Percentiles rank a stretch among this genome's conserved stretches.
Conservation (phyloP, 352 stramenopile species). For the Phytophthora pistaciae region DNA sequence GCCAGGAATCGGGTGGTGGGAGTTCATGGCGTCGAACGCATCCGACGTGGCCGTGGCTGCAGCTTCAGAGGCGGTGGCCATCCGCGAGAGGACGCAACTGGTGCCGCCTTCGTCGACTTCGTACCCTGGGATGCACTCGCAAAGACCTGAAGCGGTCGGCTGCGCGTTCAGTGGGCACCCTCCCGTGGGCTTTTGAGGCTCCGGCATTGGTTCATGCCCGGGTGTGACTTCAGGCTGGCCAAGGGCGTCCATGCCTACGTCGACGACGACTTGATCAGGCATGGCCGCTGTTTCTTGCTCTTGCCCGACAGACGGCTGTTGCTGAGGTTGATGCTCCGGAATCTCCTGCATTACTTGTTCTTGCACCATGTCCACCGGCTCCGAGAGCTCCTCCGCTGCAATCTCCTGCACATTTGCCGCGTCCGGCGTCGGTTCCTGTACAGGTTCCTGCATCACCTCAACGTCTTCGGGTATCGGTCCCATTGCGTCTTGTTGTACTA, state of each 20-base stretch:
- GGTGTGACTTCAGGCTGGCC: background rate
- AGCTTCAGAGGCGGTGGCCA: conserved; percentile 23
- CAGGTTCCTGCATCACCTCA: background rate
- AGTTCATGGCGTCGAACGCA: conserved; percentile 24
- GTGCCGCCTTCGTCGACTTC: conserved; percentile 34
- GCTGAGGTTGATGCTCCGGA: conserved; percentile 1
- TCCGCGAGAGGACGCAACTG: conserved; percentile 43
- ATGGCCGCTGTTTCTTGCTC: background rate
- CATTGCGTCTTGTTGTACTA: background rate
- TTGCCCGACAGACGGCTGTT: background rate
- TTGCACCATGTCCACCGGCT: background rate
- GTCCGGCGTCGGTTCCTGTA: conserved; percentile 3
- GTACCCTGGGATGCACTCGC: conserved; percentile 56
- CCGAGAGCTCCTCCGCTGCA: background rate
- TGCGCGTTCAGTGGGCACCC: conserved; percentile 51
- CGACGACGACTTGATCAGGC: background rate
- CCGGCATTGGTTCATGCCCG: conserved; percentile 11
- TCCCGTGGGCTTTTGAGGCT: background rate
- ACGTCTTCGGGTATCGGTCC: background rate
- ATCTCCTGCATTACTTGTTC: conserved; percentile 13
- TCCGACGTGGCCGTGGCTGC: conserved; percentile 13
- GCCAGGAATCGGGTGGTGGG: conserved; percentile 20
- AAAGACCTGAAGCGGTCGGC: conserved; percentile 38
- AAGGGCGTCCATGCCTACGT: background rate
- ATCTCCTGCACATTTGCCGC: background rate